Conservation (phyloP, 2,329 filamentous ascomycete species). For the Cytospora schulzeri region DNA sequence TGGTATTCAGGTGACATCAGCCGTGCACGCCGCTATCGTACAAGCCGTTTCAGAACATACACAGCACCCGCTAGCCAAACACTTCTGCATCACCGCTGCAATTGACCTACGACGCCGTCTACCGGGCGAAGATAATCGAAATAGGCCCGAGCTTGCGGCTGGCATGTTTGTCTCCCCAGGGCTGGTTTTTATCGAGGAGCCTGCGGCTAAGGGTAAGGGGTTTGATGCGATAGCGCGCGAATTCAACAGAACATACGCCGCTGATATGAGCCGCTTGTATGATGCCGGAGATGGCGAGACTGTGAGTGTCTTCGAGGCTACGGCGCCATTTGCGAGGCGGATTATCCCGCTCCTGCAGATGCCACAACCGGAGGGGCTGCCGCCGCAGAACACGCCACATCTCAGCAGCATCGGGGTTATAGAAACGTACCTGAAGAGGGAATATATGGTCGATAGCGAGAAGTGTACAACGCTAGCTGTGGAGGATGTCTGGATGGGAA, state of each 20-base stretch:
- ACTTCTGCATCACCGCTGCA: slow-evolving; percentile 8
- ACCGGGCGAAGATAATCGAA: background rate
- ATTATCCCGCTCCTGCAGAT: slow-evolving; percentile 7
- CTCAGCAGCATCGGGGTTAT: background rate
- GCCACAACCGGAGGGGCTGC: slow-evolving; percentile 1
- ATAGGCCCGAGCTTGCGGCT: slow-evolving; percentile 10
- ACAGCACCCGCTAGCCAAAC: slow-evolving; percentile 13
- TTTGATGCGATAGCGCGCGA: slow-evolving; percentile 1
- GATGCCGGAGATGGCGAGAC: background rate
- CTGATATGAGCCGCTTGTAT: slow-evolving; percentile 7
- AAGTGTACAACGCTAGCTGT: background rate
- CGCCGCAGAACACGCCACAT: slow-evolving; percentile 4
- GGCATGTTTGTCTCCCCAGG: slow-evolving; percentile 10
- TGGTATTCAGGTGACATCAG: slow-evolving; percentile 1
- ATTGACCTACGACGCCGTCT: slow-evolving; percentile 4
- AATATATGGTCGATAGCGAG: background rate
- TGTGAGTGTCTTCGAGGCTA: background rate
- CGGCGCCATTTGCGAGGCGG: slow-evolving; percentile 2
- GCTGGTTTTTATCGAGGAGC: slow-evolving; percentile 6
- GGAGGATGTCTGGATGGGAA: slow-evolving; percentile 8
- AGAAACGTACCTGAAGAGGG: background rate
- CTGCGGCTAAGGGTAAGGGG: background rate
- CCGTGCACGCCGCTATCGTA: slow-evolving; percentile 12
- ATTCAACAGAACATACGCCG: slow-evolving; percentile 1
- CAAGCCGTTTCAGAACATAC: background rate